These are phyloP conservation scores for Filobasidium floriforme DNA, from an alignment of 768 basidiomycete genomes.

Conservation along the genomic window DNA sequence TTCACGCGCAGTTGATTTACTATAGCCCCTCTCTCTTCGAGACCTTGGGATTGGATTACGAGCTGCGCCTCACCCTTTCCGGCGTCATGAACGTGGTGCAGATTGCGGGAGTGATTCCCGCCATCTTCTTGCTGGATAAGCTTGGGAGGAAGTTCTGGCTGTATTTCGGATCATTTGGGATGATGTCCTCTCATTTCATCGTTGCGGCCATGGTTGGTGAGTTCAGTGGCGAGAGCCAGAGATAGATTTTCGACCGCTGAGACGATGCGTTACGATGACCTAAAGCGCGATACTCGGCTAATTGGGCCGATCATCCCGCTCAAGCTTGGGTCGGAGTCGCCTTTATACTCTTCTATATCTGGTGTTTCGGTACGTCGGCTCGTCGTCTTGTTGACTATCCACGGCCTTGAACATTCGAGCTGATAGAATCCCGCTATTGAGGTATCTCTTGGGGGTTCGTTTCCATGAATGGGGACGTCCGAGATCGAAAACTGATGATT, in stretches of 20 bases:
- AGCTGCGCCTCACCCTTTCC: conserved; percentile 16
- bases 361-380: no score
- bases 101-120: conserved; percentile 7
- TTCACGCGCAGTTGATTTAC: neutral
- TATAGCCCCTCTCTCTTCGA: neutral
- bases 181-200: conserved; percentile 59
- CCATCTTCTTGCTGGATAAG: conserved; percentile 19
- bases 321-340: conserved; percentile 66
- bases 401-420: no score
- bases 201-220: conserved; percentile 58
- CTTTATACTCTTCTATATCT: no score
- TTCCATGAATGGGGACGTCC: no score
- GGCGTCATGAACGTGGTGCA: conserved; percentile 26
- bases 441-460: no score
- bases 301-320: conserved; percentile 56
- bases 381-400: no score
- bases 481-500: no score
- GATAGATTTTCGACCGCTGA: neutral
- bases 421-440: no score
- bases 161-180: conserved; percentile 53
- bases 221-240: conserved; percentile 7
- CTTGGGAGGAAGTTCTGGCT: conserved; percentile 22
- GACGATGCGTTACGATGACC: neutral
- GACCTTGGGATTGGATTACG: conserved; percentile 18
- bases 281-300: conserved; percentile 21